Evolutionary conservation across 2,329 filamentous ascomycete species (phyloP).

Genomic region (Alternaria panax): DNA sequence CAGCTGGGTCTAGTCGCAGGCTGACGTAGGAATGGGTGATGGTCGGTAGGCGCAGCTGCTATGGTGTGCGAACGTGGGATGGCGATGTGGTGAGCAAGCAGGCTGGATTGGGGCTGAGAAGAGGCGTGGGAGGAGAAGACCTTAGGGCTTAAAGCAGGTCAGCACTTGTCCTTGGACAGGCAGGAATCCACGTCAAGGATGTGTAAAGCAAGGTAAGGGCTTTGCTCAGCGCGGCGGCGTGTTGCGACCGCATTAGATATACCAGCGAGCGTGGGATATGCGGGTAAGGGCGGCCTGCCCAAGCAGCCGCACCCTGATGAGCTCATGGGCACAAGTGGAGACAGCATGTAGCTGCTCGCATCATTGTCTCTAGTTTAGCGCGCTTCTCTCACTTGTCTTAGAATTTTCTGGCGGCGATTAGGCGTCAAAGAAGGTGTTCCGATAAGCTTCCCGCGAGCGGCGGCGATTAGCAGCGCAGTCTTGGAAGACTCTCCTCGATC

Average conservation of each 20-base stretch:
- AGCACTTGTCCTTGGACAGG: slow-evolving; percentile 2
- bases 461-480: slow-evolving; percentile 23
- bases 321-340: slow-evolving; percentile 24
- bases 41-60: not conserved
- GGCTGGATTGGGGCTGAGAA: slow-evolving; percentile 6
- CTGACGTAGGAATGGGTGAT: slow-evolving; percentile 6
- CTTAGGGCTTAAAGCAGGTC: not conserved
- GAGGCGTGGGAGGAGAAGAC: slow-evolving; percentile 6
- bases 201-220: not conserved
- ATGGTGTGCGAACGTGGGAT: slow-evolving; percentile 7
- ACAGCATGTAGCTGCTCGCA: slow-evolving; percentile 14
- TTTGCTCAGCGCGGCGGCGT: slow-evolving; percentile 12
- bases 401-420: slow-evolving; percentile 20
- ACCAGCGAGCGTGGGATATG: slow-evolving; percentile 21
- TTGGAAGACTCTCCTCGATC: slow-evolving; percentile 3
- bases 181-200: not conserved
- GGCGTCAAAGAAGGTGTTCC: slow-evolving; percentile 35
- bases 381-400: slow-evolving; percentile 6
- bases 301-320: slow-evolving; percentile 19
- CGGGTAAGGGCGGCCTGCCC: slow-evolving; percentile 33
- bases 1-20: slow-evolving; percentile 1
- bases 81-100: slow-evolving; percentile 17
- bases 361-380: slow-evolving; percentile 12
- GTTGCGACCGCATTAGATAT: slow-evolving; percentile 15
- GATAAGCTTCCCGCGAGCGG: slow-evolving; percentile 35